Evolutionary conservation across 192 early-diverging fungal genomes (phyloP), one percentile per base, ranked within the genome.

Genomic region (Umbelopsis ramanniana): DNA sequence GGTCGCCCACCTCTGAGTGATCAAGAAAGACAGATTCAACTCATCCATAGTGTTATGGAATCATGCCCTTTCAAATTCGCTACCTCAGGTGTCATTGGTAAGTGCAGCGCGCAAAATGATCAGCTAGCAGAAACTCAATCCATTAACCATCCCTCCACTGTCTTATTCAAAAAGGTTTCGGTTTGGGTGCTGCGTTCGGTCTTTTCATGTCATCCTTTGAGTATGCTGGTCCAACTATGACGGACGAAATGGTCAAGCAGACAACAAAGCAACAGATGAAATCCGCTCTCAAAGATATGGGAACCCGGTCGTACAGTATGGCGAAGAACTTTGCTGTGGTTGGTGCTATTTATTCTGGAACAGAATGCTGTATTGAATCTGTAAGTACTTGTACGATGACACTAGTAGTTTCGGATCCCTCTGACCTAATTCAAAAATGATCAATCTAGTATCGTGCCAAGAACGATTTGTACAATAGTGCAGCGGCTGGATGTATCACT

Each of bases 241-340:
- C 89, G 19, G 84, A 82, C 14, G 84, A 90, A 66, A 76, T 90
- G 23, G 78, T 83, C 46, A 85, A 93, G 67, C 76, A 90, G 72
- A 85, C 90, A 23, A 96, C 94, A 14, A 90, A 84, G 74, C 89
- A 97, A 72, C 96, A 99, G 81, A 87, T 97, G 72, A 92, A 88
- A 74, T 78, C 85, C 17, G 95, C 94, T 52, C 78, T 94, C 46
- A 91, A 89, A 76, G 95, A 99, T 73, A 99, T 98, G 97, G 92
- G 89, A 3, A 82, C 71, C 23, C 85, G 91, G 63, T 91, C 91
- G 4, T 85, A 88, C 69, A 91, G 93, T 8, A 89, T 92, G 37
- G 97, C 94, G 11, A 99, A 96, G 77, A 95, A 93, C 82, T 96
- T 99, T 90, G 95, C 91, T 29, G 79, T 94, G 19, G 92, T 99